A percentile compares a stretch with the other conserved stretches of the same genome.
Evolutionary conservation across 164 flowering plant genomes (phyloP).

Genomic region (Tetracentron sinense): DNA sequence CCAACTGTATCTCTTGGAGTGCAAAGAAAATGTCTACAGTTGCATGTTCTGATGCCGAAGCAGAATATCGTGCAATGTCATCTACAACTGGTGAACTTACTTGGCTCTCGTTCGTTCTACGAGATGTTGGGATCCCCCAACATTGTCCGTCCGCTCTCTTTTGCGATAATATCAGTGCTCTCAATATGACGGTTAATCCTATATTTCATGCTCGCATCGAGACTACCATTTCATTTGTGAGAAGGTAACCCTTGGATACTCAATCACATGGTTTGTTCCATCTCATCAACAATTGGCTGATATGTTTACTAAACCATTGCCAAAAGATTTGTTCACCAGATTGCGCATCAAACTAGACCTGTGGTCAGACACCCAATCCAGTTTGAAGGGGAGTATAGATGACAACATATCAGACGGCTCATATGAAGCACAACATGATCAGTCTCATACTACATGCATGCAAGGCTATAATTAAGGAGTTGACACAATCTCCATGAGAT

Average conservation of each 20-base stretch:
- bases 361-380: neutral
- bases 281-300: neutral
- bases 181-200: neutral
- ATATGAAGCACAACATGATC: no score
- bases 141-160: neutral
- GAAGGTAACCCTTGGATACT: no score
- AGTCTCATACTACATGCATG: no score
- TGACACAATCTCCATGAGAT: no score
- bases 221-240: no score
- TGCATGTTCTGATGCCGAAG: no score
- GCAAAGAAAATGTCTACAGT: neutral
- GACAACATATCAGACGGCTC: no score
- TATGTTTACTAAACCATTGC: neutral
- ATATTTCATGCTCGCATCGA: no score
- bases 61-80: no score
- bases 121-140: neutral
- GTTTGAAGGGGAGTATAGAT: slow-evolving; percentile 6
- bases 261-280: neutral
- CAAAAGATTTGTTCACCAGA: neutral
- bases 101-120: neutral
- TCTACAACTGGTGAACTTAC: no score
- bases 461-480: no score
- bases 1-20: neutral
- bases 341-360: neutral
- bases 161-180: neutral